Evolutionary conservation across 2,329 filamentous ascomycete species (phyloP), one percentile per base, ranked within the genome.

Genomic region (Ophiostoma sp.): DNA sequence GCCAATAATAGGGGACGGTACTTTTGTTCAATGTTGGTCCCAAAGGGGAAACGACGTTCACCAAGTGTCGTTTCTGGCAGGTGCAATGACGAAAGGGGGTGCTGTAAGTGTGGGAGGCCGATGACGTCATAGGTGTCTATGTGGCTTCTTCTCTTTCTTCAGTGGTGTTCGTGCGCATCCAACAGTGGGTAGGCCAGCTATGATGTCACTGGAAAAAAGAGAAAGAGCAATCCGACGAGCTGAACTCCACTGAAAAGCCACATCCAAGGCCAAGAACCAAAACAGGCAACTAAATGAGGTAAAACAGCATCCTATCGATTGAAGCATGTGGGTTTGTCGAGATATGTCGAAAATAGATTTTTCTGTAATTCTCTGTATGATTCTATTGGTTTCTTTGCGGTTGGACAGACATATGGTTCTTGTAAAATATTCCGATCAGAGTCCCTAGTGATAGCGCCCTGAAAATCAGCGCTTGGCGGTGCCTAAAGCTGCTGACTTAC

Each of bases 121-220:
- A 68, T 68, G 64, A 68, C 42, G 64, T 68, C 64, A 68, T 50
- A 28, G 15, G 22, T 8, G 1, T 8, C 11, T 7, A 11, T 66
- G 42, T 33, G 12, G 17, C 9, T 57, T 25, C n/a, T n/a, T n/a
- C n/a, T n/a, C 8, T 48, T n/a, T 17, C n/a, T 68, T 28, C 63
- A 68, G 22, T 31, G 42, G 39, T 31, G 55, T 31, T n/a, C 31
- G 39, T 15, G 31, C 8, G 5, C 5, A 19, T 15, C 9, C 61
- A 17, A 28, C 42, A 50, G 64, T 19, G 28, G 8, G 25, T 5
- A n/a, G 25, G 4, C 7, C 42, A 48, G 64, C 64, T 50, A 68
- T 68, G 64, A 68, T 68, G 61, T 68, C 64, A 68, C 64, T 45
- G 22, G 33, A n/a, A 50, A 68, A 42, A 31, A 8, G 5, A 25